Base-by-base conservation (phyloP, 139 green algal genomes). In the Coelastrella sp. region DNA sequence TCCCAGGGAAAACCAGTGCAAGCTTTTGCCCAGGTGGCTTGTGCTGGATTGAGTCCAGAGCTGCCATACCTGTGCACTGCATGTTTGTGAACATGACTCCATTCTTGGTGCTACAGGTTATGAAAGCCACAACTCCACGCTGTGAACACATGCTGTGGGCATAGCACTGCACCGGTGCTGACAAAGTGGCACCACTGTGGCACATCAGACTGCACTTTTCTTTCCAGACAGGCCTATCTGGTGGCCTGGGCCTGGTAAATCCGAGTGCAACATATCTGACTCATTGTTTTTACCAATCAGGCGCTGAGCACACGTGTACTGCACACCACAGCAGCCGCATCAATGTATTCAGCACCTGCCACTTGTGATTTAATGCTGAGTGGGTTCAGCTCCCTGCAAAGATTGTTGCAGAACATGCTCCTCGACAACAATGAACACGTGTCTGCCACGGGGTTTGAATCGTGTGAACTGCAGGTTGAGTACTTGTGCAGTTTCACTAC, bases 401-500 rank as follows among this genome's bases (percentile, higher is more conserved):
- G 32, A 47, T 47, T 47, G 32, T 47, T 47, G 32, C 32, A 47
- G 32, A 47, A 47, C 32, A 47, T 47, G 32, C 32, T 47, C 32
- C 32, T 47, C 32, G 32, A 47, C 32, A 71, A 14, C 17, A 76
- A 32, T 76, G 16, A 76, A 47, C 32, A 47, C 32, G 32, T 47
- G 32, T 47, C 32, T 47, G 32, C 32, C 32, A 47, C 32, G 32
- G 32, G 32, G 32, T 47, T 47, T 47, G 32, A 47, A 47, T 47
- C 32, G 32, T 47, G 32, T 47, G 32, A 47, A 47, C 32, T 22
- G 47, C 93, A 98, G 96, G 96, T 99, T 14, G 96, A 92, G 56
- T 94, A 95, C 93, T 96, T 99, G 91, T 93, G 93, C 0, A 93
- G 92, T 47, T 99, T 99, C 94, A 96, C 97, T 87, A 94, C 91